Evolutionary conservation across 768 basidiomycete species (phyloP).

Genomic region (Termitomyces sp.): DNA sequence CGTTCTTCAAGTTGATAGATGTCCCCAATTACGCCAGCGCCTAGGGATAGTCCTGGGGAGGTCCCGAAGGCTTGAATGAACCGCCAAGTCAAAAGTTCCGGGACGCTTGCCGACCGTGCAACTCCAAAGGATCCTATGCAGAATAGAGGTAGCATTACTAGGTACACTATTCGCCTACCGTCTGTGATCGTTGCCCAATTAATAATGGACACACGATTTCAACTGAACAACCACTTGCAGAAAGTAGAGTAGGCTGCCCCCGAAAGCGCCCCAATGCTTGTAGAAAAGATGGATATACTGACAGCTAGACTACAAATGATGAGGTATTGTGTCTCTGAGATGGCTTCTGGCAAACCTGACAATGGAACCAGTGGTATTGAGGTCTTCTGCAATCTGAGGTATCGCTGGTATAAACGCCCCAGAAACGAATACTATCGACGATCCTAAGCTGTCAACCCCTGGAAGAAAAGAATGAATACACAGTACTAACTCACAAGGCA

Average conservation of each 20-base stretch:
- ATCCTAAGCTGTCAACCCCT: neutral
- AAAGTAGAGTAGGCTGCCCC: constrained; percentile 33
- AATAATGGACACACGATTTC: neutral
- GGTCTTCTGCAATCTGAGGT: constrained; percentile 63
- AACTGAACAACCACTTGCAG: constrained; percentile 20
- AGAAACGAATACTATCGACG: constrained; percentile 52
- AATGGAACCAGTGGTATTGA: constrained; percentile 48
- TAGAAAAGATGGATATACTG: constrained; percentile 27
- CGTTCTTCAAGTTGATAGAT: constrained; percentile 55
- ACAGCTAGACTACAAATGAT: constrained; percentile 22
- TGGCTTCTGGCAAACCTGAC: constrained; percentile 40
- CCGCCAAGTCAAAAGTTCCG: constrained; percentile 49
- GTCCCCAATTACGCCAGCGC: constrained; percentile 51
- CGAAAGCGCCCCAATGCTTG: constrained; percentile 25
- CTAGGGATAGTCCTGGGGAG: constrained; percentile 46
- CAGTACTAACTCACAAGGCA: constrained; percentile 43
- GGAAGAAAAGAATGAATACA: neutral
- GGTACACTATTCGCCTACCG: constrained; percentile 54
- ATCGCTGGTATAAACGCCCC: constrained; percentile 72
- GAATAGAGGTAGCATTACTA: constrained; percentile 55
- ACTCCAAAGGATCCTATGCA: constrained; percentile 56
- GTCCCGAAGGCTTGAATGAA: constrained; percentile 61
- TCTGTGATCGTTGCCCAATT: constrained; percentile 27
- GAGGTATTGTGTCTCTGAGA: neutral
- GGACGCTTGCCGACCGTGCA: constrained; percentile 32